Base-by-base conservation (phyloP, 2,329 filamentous ascomycete species). In the Fusarium temperatum region DNA sequence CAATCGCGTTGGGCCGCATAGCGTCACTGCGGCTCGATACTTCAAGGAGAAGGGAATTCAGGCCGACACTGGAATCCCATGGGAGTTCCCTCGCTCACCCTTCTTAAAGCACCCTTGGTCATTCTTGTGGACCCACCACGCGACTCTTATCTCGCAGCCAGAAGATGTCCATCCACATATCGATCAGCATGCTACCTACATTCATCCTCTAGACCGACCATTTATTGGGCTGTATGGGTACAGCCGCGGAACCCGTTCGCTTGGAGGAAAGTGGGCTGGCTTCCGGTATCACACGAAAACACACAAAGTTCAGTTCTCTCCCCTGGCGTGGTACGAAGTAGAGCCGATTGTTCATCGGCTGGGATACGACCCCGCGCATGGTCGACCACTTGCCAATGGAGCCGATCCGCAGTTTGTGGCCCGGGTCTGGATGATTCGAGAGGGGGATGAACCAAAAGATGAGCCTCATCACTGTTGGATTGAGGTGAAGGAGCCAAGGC, bases 121-220 rank as follows among this genome's bases (percentile, higher is more conserved):
- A 32, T 32, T 14, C 30, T 32, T 32, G 30, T 32, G 30, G 30
- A 35, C 10, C 17, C 24, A 36, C n/a, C 32, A 36, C 9, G 50
- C 32, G 18, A 3, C 13, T 35, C 24, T 53, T 14, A 26, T 53
- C 18, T 53, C 50, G 7, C 18, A 36, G 13, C 32, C 32, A 15
- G 50, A 36, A 38, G 50, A 53, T 20, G 4, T 53, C 3, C n/a
- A 24, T 8, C 24, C 50, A 2, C 5, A 2, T 6, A 7, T 53
- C 5, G 1, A 22, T 20, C n/a, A 8, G 10, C 0, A 3, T 6
- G 9, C 2, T 11, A 4, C 8, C 18, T 26, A 8, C 8, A 35
- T 38, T 36, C n/a, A 15, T 6, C 13, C 6, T 4, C 5, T 6
- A 2, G n/a, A 53, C 30, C 12, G 5, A 12, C 50, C 50, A 8